Evolutionary conservation across 345 rosid genomes (phyloP).

Genomic region (Hypericum perforatum): DNA sequence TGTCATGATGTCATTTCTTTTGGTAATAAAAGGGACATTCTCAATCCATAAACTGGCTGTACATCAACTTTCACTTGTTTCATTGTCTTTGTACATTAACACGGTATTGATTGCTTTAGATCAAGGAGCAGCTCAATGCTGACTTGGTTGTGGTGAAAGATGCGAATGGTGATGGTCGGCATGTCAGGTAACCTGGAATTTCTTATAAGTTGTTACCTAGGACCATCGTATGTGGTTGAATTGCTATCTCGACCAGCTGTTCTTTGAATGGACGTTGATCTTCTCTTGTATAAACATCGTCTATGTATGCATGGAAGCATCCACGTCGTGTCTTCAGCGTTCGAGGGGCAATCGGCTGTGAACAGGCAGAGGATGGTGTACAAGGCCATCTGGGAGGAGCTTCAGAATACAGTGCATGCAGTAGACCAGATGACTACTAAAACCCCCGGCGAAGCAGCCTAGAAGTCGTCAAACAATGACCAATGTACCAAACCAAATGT

Average conservation of each 20-base stretch:
- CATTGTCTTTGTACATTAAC: neutral
- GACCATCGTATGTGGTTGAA: neutral
- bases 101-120: constrained; percentile 28
- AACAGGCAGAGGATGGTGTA: constrained; percentile 97
- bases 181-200: constrained; percentile 46
- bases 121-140: constrained; percentile 66
- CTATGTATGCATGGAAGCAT: constrained; percentile 38
- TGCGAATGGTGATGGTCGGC: constrained; percentile 94
- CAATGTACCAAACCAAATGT: no score
- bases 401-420: constrained; percentile 86
- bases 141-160: constrained; percentile 75
- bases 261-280: neutral
- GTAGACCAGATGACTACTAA: constrained; percentile 91
- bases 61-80: neutral
- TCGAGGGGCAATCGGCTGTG: constrained; percentile 82
- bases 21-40: no score
- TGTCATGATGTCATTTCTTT: no score
- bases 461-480: neutral
- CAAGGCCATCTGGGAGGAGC: constrained; percentile 98
- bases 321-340: constrained; percentile 64
- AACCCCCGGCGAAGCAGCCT: constrained; percentile 57
- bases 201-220: neutral
- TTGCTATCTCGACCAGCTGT: no score
- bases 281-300: neutral
- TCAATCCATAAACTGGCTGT: no score